Conservation (phyloP, 495 filamentous ascomycete species). For the Astrothelium subdiscretum region DNA sequence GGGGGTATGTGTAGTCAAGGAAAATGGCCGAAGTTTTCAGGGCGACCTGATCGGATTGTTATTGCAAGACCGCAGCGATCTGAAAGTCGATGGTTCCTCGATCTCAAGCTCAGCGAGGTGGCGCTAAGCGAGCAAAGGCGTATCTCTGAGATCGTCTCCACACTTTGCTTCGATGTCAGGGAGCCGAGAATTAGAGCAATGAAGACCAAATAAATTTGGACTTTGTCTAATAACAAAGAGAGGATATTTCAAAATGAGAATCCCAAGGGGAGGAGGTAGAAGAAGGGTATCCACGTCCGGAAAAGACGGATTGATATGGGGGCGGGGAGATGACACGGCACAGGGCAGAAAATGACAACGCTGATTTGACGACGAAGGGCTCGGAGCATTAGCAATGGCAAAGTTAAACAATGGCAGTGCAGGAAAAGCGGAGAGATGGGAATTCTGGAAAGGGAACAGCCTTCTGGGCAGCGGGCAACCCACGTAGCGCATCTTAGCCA, state of each 20-base stretch:
- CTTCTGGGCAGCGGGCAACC: background rate
- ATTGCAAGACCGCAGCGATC: slow-evolving; percentile 1
- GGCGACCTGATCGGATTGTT: slow-evolving; percentile 29
- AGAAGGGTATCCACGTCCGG: background rate
- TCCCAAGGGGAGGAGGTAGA: background rate
- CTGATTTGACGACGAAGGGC: background rate
- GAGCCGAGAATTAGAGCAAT: background rate
- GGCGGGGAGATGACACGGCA: background rate
- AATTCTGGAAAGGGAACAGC: slow-evolving; percentile 1
- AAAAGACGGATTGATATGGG: slow-evolving; percentile 1
- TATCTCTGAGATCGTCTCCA: background rate
- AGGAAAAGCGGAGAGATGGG: slow-evolving; percentile 2
- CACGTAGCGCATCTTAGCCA: background rate
- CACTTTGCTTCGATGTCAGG: background rate
- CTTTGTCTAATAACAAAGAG: background rate
- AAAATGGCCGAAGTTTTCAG: background rate
- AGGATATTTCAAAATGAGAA: background rate
- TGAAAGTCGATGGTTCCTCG: background rate
- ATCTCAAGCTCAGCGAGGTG: slow-evolving; percentile 1
- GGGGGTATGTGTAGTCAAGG: background rate
- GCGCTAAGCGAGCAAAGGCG: background rate
- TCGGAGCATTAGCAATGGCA: background rate
- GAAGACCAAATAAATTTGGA: background rate
- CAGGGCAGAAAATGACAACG: background rate
- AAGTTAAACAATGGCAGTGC: background rate